Percentiles rank a stretch among this genome's conserved stretches.
phyloP scores from a whole-genome alignment of 169 alveolate genomes.

The Plasmodium cynomolgi region DNA sequence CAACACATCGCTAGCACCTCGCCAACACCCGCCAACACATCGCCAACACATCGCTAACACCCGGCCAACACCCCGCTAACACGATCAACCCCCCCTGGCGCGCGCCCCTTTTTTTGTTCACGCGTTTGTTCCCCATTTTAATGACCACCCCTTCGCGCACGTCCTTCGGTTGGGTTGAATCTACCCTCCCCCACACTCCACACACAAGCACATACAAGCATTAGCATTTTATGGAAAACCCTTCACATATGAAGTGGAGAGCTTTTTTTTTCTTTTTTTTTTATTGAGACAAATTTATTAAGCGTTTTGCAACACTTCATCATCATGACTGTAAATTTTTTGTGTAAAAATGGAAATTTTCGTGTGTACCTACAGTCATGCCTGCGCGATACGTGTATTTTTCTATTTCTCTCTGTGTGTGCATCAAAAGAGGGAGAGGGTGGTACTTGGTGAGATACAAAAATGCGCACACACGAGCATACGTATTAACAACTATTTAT shows the following conservation, averaged over 20 bases:
- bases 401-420: not conserved
- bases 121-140: constrained; percentile 12
- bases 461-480: not conserved
- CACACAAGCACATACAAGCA: not conserved
- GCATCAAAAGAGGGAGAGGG: not conserved
- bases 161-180: not conserved
- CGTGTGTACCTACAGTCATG: not conserved
- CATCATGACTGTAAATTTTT: not conserved
- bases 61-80: not conserved
- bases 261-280: not conserved
- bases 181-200: not conserved
- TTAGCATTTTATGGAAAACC: not conserved
- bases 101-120: not conserved
- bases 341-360: not conserved
- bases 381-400: not conserved
- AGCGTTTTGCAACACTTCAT: not conserved
- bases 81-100: not conserved
- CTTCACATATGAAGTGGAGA: not conserved
- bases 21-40: not conserved
- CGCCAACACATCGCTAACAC: too few species aligned
- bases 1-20: too few species aligned
- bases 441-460: not conserved
- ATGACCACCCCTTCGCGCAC: not conserved
- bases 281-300: not conserved
- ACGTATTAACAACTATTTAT: not conserved